phyloP scores from a whole-genome alignment of 2,329 filamentous ascomycete genomes.

The Allantophomopsis cytisporea region DNA sequence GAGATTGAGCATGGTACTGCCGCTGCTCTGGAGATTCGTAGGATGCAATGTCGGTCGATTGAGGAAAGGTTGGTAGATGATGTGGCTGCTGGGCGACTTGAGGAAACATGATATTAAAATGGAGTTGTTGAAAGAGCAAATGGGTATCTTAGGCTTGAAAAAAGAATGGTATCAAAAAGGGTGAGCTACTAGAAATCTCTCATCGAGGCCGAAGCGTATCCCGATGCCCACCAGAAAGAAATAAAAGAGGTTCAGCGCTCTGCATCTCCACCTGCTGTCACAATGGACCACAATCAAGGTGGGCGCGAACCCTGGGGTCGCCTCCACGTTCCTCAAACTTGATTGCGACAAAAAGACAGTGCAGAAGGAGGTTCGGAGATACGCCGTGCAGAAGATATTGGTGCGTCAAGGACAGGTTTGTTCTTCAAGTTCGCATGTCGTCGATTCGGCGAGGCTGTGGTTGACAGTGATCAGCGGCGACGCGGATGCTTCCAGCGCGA shows the following conservation, averaged over 20 bases:
- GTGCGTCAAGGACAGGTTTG: no score
- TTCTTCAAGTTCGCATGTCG: no score
- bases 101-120: conserved; percentile 25
- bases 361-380: no score
- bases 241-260: conserved; percentile 12
- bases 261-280: conserved; percentile 17
- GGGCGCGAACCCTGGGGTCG: not conserved
- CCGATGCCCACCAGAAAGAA: conserved; percentile 20
- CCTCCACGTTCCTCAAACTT: no score
- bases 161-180: conserved; percentile 2
- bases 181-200: no score
- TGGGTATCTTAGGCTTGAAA: conserved; percentile 2
- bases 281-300: conserved; percentile 1
- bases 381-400: no score
- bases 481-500: no score
- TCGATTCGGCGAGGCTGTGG: no score
- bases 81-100: conserved; percentile 28
- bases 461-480: no score
- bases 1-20: no score
- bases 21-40: not conserved
- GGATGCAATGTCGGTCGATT: no score
- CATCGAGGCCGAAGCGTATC: conserved; percentile 3
- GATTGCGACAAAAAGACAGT: no score
- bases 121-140: conserved; percentile 12
- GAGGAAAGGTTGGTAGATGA: conserved; percentile 4